Base-by-base conservation (phyloP, 768 basidiomycete species). In the Kwoniella pini region DNA sequence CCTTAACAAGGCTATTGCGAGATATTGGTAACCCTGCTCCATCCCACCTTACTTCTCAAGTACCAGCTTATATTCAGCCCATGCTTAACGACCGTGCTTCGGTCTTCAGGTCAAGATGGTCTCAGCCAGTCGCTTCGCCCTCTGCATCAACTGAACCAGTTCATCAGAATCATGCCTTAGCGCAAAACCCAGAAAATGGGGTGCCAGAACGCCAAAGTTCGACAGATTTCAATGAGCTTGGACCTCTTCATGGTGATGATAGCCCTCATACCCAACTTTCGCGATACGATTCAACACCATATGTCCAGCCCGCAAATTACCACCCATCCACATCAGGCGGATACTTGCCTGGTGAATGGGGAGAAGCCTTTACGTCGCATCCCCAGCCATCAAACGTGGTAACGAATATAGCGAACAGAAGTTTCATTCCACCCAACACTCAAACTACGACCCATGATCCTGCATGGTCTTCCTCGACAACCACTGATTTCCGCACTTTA, bases 1-100 rank as follows among this genome's bases (percentile, higher is more conserved):
- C 57, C 6, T 39, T 59, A 15, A 59, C 57, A 30, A 48, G 57
- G 10, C 39, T 59, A 13, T 31, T 59, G 24, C 57, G 49, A 21
- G 57, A 59, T 19, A 59, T 59, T 17, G 49, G 55, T n/a, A 39
- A 45, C 39, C 45, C 48, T 36, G 2, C 52, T 17, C 13, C 33
- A 40, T 22, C 36, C 2, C 15, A 26, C 13, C 22, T 2, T 50
- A 15, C 48, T 31, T n/a, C 48, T 13, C 48, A 31, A 15, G 30
- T 31, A 13, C 48, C 48, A 33, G 28, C 52, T 22, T 39, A 38
- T 40, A 21, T 53, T n/a, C 52, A 53, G 31, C 52, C 52, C 22
- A 21, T 53, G 9, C 28, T 42, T 17, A 10, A 39, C 19, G 26
- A 53, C n/a, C 52, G 52, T 13, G 38, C 39, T 11, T 19, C 26